phyloP scores from a whole-genome alignment of 345 rosid species.

The Ailanthus altissimus region DNA sequence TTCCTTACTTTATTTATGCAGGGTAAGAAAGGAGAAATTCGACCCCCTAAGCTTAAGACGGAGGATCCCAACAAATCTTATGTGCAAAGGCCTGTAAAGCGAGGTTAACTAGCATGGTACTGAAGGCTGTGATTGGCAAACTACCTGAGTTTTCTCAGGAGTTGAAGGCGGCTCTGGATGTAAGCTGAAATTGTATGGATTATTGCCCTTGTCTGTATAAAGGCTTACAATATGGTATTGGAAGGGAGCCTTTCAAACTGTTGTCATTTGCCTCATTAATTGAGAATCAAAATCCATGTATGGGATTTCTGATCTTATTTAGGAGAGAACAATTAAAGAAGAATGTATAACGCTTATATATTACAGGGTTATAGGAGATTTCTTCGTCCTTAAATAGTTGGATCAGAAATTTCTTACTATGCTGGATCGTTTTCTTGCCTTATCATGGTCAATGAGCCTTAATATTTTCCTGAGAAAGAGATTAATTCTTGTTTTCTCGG shows the following conservation, averaged over 20 bases:
- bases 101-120: slow-evolving; percentile 44
- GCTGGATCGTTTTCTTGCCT: too few species aligned
- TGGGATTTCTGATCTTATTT: slow-evolving; percentile 16
- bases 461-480: too few species aligned
- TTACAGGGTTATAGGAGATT: background rate
- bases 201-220: background rate
- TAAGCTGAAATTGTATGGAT: background rate
- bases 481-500: too few species aligned
- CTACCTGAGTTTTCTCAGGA: background rate
- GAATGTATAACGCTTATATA: slow-evolving; percentile 2
- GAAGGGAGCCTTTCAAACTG: background rate
- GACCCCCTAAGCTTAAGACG: slow-evolving; percentile 95
- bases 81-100: slow-evolving; percentile 91
- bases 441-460: too few species aligned
- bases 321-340: slow-evolving; percentile 1
- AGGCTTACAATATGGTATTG: background rate
- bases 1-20: slow-evolving; percentile 27
- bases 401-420: too few species aligned
- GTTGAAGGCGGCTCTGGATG: background rate
- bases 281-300: background rate
- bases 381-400: background rate
- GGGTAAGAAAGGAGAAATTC: slow-evolving; percentile 89
- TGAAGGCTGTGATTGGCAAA: slow-evolving; percentile 11
- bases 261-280: slow-evolving; percentile 7
- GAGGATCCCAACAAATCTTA: slow-evolving; percentile 98